Percentiles rank a stretch among this genome's conserved stretches.
Evolutionary conservation across 2,329 filamentous ascomycete genomes (phyloP).

Genomic region (Ambrosiella xylebori): DNA sequence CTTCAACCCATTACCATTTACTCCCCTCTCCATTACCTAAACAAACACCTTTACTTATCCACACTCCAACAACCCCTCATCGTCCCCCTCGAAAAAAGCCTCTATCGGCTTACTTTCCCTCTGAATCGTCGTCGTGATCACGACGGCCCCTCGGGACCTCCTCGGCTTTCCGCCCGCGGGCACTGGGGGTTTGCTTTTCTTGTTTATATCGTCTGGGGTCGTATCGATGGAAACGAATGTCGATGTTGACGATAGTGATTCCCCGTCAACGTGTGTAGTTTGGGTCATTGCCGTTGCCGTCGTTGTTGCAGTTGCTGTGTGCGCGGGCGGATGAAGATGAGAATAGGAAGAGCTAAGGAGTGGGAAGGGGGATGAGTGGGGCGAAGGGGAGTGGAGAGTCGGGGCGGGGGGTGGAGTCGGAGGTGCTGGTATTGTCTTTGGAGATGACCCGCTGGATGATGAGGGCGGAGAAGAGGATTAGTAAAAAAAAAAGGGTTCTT

Average conservation of each 20-base stretch:
- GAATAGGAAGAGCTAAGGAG: too few species aligned
- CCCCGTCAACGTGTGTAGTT: too few species aligned
- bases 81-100: conserved; percentile 7
- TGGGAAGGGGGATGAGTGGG: neutral
- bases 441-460: conserved; percentile 46
- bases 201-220: neutral
- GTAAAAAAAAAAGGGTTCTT: neutral
- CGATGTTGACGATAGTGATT: too few species aligned
- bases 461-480: conserved; percentile 42
- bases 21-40: neutral
- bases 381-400: conserved; percentile 2
- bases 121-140: conserved; percentile 24
- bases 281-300: too few species aligned
- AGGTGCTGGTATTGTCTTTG: conserved; percentile 25
- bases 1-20: neutral
- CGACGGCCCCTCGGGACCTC: conserved; percentile 16
- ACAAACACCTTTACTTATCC: neutral
- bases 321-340: too few species aligned
- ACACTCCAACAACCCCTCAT: conserved; percentile 7
- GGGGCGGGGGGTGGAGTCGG: conserved; percentile 14
- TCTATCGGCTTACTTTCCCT: conserved; percentile 19
- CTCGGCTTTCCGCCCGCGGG: neutral
- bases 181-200: neutral
- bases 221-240: too few species aligned
- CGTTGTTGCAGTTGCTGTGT: too few species aligned